A percentile compares a stretch with the other conserved stretches of the same genome.
Evolutionary conservation across 495 filamentous ascomycete species (phyloP).

Genomic region (Mytilinidion resinicola): DNA sequence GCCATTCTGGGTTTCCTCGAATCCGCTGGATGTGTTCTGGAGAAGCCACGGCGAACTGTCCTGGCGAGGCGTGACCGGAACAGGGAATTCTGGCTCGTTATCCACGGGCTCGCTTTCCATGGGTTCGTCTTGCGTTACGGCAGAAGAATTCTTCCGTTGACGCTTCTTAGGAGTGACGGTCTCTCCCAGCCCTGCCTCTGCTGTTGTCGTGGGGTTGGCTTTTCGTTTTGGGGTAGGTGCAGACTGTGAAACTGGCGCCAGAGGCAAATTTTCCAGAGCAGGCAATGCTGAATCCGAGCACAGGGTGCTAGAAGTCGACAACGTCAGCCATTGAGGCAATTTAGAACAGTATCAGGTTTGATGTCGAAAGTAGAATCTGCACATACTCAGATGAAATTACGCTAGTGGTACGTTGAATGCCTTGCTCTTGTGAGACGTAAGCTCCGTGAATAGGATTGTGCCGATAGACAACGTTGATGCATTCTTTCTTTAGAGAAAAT

Average conservation of each 20-base stretch:
- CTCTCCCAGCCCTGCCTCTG: no score
- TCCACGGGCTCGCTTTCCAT: no score
- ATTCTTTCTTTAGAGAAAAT: slow-evolving; percentile 19
- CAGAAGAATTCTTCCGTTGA: no score
- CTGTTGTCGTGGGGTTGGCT: no score
- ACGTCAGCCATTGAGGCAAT: not conserved
- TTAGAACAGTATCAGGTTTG: not conserved
- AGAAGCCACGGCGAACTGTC: not conserved
- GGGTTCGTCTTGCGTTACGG: no score
- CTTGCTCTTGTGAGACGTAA: not conserved
- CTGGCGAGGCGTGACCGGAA: not conserved
- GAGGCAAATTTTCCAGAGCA: no score
- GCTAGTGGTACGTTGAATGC: not conserved
- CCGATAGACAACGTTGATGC: slow-evolving; percentile 21
- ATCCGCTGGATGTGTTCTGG: not conserved
- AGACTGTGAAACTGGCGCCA: no score
- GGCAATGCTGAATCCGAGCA: not conserved
- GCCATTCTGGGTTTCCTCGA: not conserved
- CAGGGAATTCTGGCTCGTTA: not conserved
- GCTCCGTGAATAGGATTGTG: slow-evolving; percentile 23
- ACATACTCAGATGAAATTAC: not conserved
- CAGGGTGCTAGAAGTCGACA: not conserved
- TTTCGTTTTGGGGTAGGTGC: no score
- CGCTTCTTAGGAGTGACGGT: no score
- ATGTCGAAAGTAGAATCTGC: not conserved